Percentiles rank a stretch among this genome's conserved stretches.
phyloP scores from a whole-genome alignment of 305 asterid genomes.

The Petunia hybrid region DNA sequence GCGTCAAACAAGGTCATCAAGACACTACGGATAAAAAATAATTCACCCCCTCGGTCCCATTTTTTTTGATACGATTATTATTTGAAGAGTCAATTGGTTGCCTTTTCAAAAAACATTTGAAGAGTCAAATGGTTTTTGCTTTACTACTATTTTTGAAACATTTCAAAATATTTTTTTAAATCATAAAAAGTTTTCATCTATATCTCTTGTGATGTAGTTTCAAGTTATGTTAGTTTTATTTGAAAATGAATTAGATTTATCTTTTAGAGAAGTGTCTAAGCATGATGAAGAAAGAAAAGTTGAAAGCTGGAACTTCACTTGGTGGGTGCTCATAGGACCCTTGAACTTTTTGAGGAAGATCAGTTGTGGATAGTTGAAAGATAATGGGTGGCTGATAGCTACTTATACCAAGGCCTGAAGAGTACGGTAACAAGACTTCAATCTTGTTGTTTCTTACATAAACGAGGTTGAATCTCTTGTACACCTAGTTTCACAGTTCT shows the following conservation, averaged over 20 bases:
- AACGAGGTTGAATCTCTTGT: not conserved
- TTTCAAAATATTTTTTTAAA: not conserved
- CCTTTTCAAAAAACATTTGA: too few species aligned
- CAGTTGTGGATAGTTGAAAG: not conserved
- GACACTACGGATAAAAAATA: constrained; percentile 9
- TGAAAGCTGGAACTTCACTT: constrained; percentile 21
- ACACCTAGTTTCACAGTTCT: constrained; percentile 9
- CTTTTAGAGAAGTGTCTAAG: not conserved
- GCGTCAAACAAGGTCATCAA: constrained; percentile 20
- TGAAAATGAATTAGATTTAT: not conserved
- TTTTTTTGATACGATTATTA: not conserved
- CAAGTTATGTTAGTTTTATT: not conserved
- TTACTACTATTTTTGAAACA: not conserved
- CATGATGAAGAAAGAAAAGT: not conserved
- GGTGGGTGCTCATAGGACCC: constrained; percentile 24
- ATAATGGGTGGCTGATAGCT: not conserved
- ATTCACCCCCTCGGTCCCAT: not conserved
- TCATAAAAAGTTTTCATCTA: not conserved
- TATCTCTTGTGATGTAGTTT: not conserved
- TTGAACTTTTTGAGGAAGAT: not conserved
- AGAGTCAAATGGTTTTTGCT: not conserved
- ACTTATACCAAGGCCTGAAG: not conserved
- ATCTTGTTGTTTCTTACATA: constrained; percentile 18
- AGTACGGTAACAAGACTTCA: not conserved
- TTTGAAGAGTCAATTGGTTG: not conserved